phyloP scores from a whole-genome alignment of 2,329 filamentous ascomycete species.

The Microdochium bolleyi region DNA sequence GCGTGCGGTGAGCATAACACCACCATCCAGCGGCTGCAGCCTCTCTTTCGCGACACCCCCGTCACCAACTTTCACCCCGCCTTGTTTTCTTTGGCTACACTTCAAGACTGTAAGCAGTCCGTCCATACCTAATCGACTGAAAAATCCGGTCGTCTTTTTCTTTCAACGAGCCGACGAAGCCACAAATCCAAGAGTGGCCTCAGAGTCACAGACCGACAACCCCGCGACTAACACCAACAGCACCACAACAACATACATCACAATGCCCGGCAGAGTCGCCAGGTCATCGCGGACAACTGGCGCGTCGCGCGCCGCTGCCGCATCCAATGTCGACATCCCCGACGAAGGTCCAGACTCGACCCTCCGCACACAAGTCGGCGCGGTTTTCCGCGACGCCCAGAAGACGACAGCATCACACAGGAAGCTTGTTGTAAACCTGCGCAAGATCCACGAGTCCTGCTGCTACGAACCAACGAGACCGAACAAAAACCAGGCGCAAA shows the following conservation, averaged over 20 bases:
- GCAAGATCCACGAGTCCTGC: constrained; percentile 86
- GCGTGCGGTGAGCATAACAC: background rate
- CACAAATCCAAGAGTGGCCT: no score
- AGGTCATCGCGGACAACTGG: constrained; percentile 35
- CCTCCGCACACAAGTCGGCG: constrained; percentile 65
- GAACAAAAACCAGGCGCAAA: constrained; percentile 40
- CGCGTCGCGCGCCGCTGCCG: constrained; percentile 29
- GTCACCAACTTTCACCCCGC: background rate
- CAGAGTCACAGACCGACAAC: background rate
- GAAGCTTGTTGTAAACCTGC: constrained; percentile 78
- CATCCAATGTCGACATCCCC: constrained; percentile 42
- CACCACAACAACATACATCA: constrained; percentile 5
- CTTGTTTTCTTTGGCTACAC: background rate
- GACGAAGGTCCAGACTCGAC: constrained; percentile 64
- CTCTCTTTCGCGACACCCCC: background rate
- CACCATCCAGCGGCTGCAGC: background rate
- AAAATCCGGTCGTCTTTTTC: no score
- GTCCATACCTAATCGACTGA: no score
- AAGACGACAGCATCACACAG: constrained; percentile 83
- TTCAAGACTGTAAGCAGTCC: no score
- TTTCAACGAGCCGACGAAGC: no score
- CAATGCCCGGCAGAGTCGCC: constrained; percentile 43
- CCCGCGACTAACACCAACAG: constrained; percentile 10
- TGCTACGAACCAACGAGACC: constrained; percentile 52
- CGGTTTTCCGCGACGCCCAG: constrained; percentile 75